Conservation (phyloP, 2,329 filamentous ascomycete genomes). For the Xylariaceae sp. region DNA sequence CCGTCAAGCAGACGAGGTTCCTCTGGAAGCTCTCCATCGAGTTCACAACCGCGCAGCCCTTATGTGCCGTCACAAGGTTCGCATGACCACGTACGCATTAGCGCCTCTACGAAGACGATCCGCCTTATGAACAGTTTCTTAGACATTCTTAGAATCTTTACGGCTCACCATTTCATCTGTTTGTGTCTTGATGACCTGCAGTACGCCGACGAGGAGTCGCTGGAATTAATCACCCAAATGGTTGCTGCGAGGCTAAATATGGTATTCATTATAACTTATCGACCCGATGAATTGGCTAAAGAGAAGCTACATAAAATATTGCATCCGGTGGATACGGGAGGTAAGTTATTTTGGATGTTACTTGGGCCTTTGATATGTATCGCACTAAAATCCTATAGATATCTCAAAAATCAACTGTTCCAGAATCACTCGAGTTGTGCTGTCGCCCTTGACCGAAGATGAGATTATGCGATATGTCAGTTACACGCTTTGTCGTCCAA, state of each 20-base stretch:
- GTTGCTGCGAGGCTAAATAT: conserved; percentile 74
- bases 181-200: conserved; percentile 87
- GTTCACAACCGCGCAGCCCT: conserved; percentile 34
- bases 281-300: conserved; percentile 59
- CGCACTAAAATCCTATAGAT: conserved; percentile 35
- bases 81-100: conserved; percentile 57
- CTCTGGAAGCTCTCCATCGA: conserved; percentile 43
- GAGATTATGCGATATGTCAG: conserved; percentile 81
- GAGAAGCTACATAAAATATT: conserved; percentile 54
- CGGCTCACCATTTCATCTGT: conserved; percentile 80
- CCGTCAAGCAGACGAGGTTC: conserved; percentile 44
- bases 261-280: conserved; percentile 74
- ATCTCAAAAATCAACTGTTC: conserved; percentile 45
- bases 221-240: conserved; percentile 79
- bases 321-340: conserved; percentile 51
- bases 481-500: conserved; percentile 69
- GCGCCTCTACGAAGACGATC: conserved; percentile 59
- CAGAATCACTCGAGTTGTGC: conserved; percentile 63
- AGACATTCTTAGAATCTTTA: conserved; percentile 78
- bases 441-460: conserved; percentile 69
- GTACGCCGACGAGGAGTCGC: conserved; percentile 81
- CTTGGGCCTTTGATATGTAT: neutral
- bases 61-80: conserved; percentile 47
- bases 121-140: conserved; percentile 84
- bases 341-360: conserved; percentile 29